Evolutionary conservation across 768 basidiomycete species (phyloP).

Genomic region (Tricholoma sp.): DNA sequence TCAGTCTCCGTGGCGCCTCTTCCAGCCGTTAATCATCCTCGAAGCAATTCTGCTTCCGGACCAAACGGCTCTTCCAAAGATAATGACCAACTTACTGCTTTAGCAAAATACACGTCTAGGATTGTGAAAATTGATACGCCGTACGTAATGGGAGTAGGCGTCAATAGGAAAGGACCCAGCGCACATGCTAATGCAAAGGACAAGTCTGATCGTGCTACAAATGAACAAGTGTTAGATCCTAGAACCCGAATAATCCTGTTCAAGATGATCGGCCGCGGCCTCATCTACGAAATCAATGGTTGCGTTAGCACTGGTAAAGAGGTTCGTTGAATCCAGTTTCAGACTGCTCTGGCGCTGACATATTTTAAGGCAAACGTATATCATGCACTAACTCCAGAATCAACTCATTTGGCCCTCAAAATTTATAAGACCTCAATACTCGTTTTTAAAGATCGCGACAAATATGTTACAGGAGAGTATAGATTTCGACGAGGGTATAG

Average conservation of each 20-base stretch:
- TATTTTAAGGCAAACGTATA: constrained; percentile 87
- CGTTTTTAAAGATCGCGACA: constrained; percentile 95
- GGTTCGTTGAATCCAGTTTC: constrained; percentile 36
- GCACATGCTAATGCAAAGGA: constrained; percentile 89
- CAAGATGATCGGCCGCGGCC: constrained; percentile 90
- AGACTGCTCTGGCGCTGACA: background rate
- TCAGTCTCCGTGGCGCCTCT: constrained; percentile 51
- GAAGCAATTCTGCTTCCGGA: constrained; percentile 24
- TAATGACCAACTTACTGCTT: constrained; percentile 68
- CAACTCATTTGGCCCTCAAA: constrained; percentile 81
- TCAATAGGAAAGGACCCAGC: constrained; percentile 90
- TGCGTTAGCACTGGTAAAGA: constrained; percentile 99
- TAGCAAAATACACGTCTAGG: constrained; percentile 73
- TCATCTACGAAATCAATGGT: constrained; percentile 89
- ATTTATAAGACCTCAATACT: constrained; percentile 99
- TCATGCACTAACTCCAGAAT: constrained; percentile 63
- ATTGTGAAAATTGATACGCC: constrained; percentile 73
- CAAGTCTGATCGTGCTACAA: constrained; percentile 94
- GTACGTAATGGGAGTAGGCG: constrained; percentile 63
- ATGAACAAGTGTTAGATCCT: constrained; percentile 94
- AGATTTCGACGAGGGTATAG: constrained; percentile 91
- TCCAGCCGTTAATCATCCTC: constrained; percentile 70
- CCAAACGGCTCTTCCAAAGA: constrained; percentile 37
- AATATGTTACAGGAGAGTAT: constrained; percentile 93
- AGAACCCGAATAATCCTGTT: constrained; percentile 92